Evolutionary conservation across 2,329 filamentous ascomycete species (phyloP), one percentile per base, ranked within the genome.

Genomic region (Colletotrichum simmondsii): DNA sequence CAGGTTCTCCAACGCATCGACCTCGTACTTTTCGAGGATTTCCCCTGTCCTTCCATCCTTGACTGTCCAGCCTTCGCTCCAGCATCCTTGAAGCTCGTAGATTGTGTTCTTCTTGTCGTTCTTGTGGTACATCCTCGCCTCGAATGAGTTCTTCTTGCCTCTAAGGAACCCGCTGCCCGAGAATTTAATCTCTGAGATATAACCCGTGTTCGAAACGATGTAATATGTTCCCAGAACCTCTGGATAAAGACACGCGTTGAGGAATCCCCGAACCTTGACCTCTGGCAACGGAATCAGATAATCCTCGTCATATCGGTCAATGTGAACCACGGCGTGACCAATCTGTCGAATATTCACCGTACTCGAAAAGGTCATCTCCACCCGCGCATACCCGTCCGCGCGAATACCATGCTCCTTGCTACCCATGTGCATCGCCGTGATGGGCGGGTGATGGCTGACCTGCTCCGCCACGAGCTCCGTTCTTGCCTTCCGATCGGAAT

Each of bases 371-470:
- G 83, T 86, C 79, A 87, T 88, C 77, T 88, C 87, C 11, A 88
- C 86, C 8, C 86, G 81, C 12, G 87, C 87, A 61, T 88, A 88
- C 3, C 87, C 87, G 73, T 87, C 83, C 3, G 86, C 83, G 22
- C 85, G 82, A 19, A 88, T 84, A 11, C 84, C 83, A 66, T 85
- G 80, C 14, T 82, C 79, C 19, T 79, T 75, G 75, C 86, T 84
- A 28, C 78, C 77, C 35, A 88, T 84, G 77, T 87, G 86, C 79
- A 88, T 87, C 2, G 87, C 87, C 3, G 87, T 88, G 56, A 88
- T 87, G 22, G 87, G 87, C 28, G 87, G 87, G 76, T 89, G 87
- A 72, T 89, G 87, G 75, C 83, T 85, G 73, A 89, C 87, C 77
- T 89, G 87, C 77, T 89, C 87, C 35, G 86, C 81, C 5, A 83